A percentile compares a stretch with the other conserved stretches of the same genome.
Evolutionary conservation across 192 early-diverging fungal species (phyloP).

Genomic region (Coemansia sp.): DNA sequence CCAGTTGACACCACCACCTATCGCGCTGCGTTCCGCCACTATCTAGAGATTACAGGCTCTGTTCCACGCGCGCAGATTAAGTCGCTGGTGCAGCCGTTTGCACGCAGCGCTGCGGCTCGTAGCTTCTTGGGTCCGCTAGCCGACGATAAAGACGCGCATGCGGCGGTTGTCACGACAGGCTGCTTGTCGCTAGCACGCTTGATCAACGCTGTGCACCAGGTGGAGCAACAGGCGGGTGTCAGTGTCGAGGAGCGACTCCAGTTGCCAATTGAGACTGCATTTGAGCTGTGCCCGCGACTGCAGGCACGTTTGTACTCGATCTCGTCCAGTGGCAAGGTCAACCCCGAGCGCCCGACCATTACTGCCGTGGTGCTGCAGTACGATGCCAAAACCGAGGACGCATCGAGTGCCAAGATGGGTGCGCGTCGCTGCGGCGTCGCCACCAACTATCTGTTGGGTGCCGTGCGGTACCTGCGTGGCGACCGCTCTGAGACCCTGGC

Average conservation of each 20-base stretch:
- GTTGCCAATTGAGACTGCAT: conserved; percentile 79
- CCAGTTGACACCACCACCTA: conserved; percentile 84
- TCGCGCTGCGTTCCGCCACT: conserved; percentile 84
- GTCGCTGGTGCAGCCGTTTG: conserved; percentile 60
- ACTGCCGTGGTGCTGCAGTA: conserved; percentile 92
- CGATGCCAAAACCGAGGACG: conserved; percentile 26
- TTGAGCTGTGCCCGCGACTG: conserved; percentile 81
- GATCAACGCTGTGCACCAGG: conserved; percentile 64
- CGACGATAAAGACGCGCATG: conserved; percentile 69
- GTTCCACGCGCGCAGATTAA: conserved; percentile 71
- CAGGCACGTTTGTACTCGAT: conserved; percentile 96
- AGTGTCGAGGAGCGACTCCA: conserved; percentile 34
- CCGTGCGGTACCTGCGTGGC: conserved; percentile 55
- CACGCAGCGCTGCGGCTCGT: conserved; percentile 56
- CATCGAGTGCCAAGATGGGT: conserved; percentile 26
- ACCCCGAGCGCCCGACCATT: conserved; percentile 73
- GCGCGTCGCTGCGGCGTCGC: conserved; percentile 75
- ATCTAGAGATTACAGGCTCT: conserved; percentile 81
- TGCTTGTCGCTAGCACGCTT: conserved; percentile 76
- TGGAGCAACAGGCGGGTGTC: conserved; percentile 24
- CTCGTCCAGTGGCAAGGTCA: conserved; percentile 82
- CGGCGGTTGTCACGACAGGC: conserved; percentile 58
- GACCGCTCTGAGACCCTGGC: conserved; percentile 22
- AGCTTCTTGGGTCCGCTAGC: conserved; percentile 58
- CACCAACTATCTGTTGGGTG: conserved; percentile 83